Percentiles rank a stretch among this genome's conserved stretches.
These are phyloP conservation scores for Plantago lanceolata DNA, from an alignment of 305 asterid species.

Conservation along the genomic window DNA sequence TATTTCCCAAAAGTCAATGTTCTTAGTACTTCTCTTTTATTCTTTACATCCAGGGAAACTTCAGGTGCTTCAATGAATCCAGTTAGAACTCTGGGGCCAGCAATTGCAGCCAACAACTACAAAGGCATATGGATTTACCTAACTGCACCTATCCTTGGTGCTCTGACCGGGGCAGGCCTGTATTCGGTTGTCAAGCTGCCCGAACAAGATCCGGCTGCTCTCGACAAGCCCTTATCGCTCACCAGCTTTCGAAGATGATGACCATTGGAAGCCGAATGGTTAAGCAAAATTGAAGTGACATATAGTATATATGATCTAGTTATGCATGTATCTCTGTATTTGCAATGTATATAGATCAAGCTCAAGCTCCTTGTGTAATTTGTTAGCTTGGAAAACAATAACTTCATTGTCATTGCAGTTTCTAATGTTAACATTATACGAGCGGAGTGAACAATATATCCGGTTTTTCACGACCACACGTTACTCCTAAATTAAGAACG, in stretches of 20 bases:
- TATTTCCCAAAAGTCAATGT: not conserved
- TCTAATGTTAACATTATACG: too few species aligned
- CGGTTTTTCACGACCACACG: too few species aligned
- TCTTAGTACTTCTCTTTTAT: too few species aligned
- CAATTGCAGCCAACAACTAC: constrained; percentile 65
- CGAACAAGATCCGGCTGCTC: constrained; percentile 28
- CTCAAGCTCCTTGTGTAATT: too few species aligned
- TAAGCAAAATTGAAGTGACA: not conserved
- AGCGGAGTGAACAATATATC: too few species aligned
- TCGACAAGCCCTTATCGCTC: constrained; percentile 27
- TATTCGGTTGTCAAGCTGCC: constrained; percentile 69
- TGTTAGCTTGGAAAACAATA: too few species aligned
- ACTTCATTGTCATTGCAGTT: too few species aligned
- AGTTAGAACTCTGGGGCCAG: constrained; percentile 75
- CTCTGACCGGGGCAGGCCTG: constrained; percentile 66
- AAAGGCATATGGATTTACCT: constrained; percentile 75
- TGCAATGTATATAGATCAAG: not conserved
- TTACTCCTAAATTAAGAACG: too few species aligned
- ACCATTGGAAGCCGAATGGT: not conserved
- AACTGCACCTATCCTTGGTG: constrained; percentile 70
- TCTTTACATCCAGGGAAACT: constrained; percentile 38
- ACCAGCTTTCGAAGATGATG: constrained; percentile 35
- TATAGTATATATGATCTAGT: not conserved
- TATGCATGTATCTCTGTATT: constrained; percentile 3
- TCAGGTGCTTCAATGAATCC: constrained; percentile 92